Base-by-base conservation (phyloP, 2,329 filamentous ascomycete genomes). In the Dothidotthia symphoricarpi region DNA sequence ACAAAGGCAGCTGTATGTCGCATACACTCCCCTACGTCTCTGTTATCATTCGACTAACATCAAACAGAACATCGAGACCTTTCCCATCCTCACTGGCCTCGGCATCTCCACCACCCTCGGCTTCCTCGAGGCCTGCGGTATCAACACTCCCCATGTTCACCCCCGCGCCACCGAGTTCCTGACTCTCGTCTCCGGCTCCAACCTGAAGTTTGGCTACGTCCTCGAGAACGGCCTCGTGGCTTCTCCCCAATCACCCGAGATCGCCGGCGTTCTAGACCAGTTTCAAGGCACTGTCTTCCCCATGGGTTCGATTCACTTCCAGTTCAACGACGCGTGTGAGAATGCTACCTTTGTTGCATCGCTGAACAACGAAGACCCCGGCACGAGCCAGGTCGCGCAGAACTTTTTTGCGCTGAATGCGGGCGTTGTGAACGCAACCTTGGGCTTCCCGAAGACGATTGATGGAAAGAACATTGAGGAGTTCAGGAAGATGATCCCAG, bases 81-180 rank as follows among this genome's bases (percentile, higher is more conserved):
- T 70, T 47, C 68, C 68, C 24, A 62, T 68, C 39, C 57, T 69
- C 17, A 64, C 59, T n/a, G 59, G 51, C 22, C 57, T 64, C n/a
- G 66, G 63, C 29, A 64, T 69, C 48, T 55, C 51, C 31, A 65
- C 61, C 6, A 68, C 68, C 2, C 36, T 70, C 10, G 67, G 50
- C 35, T 68, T 68, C 57, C 61, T 71, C 28, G 47, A 57, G n/a
- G 61, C 70, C 25, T 73, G 72, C 47, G 69, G 71, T 28, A 68
- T 75, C 49, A 73, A 74, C 55, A 72, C 69, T 1, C 70, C 71
- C 0, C 72, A 75, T 55, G 68, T 71, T 5, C 73, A 75, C 52
- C 71, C 71, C 0, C 68, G 72, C 24, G 72, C 71, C 6, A 69
- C 66, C n/a, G 72, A 75, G 45, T 72, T 72, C 49, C 62, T 74